Conservation (phyloP, 2,329 filamentous ascomycete species). For the Fusarium sp. region DNA sequence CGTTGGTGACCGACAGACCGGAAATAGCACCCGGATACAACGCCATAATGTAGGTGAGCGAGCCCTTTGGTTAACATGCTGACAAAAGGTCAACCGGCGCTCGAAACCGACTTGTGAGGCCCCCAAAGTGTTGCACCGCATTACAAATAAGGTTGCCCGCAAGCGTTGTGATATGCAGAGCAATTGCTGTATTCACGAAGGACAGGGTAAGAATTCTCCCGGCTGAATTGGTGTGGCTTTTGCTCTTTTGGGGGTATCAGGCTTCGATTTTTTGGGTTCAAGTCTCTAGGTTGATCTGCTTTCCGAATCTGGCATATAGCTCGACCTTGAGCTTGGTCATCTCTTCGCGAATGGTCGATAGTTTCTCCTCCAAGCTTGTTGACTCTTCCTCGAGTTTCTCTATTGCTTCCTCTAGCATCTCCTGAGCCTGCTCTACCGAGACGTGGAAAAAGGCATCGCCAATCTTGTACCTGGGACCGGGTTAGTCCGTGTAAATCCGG, state of each 20-base stretch:
- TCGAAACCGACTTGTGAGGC: conserved; percentile 36
- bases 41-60: conserved; percentile 8
- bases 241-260: conserved; percentile 33
- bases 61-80: conserved; percentile 21
- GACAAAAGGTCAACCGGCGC: conserved; percentile 21
- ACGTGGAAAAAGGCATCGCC: conserved; percentile 96
- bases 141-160: conserved; percentile 39
- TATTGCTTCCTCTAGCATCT: conserved; percentile 81
- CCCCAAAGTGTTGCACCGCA: conserved; percentile 16
- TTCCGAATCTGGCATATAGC: conserved; percentile 93
- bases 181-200: conserved; percentile 28
- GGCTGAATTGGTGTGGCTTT: conserved; percentile 21
- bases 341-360: conserved; percentile 83
- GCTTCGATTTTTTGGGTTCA: conserved; percentile 59
- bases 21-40: conserved; percentile 31
- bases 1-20: conserved; percentile 27
- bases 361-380: conserved; percentile 80
- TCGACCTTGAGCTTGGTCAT: conserved; percentile 92
- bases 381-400: conserved; percentile 84
- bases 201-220: conserved; percentile 45
- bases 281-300: conserved; percentile 96
- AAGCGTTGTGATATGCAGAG: conserved; percentile 27
- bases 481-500: conserved; percentile 19
- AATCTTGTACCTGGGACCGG: conserved; percentile 84
- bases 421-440: conserved; percentile 86